These are phyloP conservation scores for Picochlorum sp. DNA, from an alignment of 139 green algal species.

Conservation along the genomic window DNA sequence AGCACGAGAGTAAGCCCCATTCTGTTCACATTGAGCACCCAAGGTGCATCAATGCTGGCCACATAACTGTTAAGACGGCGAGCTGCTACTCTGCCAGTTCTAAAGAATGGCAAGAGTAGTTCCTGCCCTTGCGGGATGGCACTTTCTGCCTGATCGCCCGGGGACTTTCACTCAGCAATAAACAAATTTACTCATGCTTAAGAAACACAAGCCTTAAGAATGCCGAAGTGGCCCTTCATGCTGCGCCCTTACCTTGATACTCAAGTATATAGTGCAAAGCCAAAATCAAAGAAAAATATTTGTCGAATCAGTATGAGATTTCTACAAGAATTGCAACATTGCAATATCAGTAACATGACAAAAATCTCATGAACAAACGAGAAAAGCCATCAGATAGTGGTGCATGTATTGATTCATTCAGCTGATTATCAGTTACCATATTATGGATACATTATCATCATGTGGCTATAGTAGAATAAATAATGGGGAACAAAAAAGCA, in stretches of 20 bases:
- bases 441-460: slow-evolving; percentile 21
- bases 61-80: slow-evolving; percentile 97
- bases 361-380: not conserved
- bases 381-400: slow-evolving; percentile 55
- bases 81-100: slow-evolving; percentile 63
- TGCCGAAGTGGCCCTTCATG: slow-evolving; percentile 72
- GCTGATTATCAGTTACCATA: slow-evolving; percentile 17
- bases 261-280: no score
- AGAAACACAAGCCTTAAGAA: no score
- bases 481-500: no score
- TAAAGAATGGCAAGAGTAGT: slow-evolving; percentile 26
- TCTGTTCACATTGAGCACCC: slow-evolving; percentile 68
- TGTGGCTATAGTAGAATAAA: no score
- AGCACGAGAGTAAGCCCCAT: slow-evolving; percentile 98
- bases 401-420: slow-evolving; percentile 54
- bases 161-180: slow-evolving; percentile 95
- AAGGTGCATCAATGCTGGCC: slow-evolving; percentile 43
- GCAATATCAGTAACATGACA: not conserved
- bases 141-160: slow-evolving; percentile 93
- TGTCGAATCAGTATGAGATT: not conserved
- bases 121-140: slow-evolving; percentile 79
- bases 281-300: not conserved
- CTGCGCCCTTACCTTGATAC: slow-evolving; percentile 50
- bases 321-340: not conserved
- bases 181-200: no score